Base-by-base conservation (phyloP, 306 rosid genomes). In the Cicer cuneatum region DNA sequence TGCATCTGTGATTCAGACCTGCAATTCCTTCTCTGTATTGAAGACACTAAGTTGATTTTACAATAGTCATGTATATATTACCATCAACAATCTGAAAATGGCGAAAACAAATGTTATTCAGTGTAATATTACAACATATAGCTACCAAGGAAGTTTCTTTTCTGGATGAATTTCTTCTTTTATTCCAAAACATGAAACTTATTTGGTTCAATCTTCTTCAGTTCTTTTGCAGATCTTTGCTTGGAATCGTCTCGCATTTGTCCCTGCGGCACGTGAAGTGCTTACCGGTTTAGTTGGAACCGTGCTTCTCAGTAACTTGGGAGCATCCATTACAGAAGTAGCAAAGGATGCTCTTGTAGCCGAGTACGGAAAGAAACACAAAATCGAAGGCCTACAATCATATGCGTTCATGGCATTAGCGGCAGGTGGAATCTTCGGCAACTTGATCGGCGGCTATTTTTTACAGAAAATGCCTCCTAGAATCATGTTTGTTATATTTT, bases 291-390 rank as follows among this genome's bases (percentile, higher is more conserved):
- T 93, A 62, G 77, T 90, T 83, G 86, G 73, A 3, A 75, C 84
- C 59, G 88, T 85, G 68, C 94, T 93, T 79, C 87, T 93, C 63
- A 84, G 98, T 72, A 91, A 93, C 82, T 82, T 91, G 14, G 97
- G 98, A 72, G 98, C 97, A 53, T 93, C 98, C 11, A 72, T 93
- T 51, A 82, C 94, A 19, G 97, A 93, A 83, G 97, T 93, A 5
- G 93, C 96, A 41, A 89, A 91, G 69, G 98, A 93, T 85, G 98
- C 97, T 70, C 94, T 93, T 77, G 87, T 93, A 6, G 90, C 97
- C 38, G 98, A 93, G 62, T 91, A 88, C 53, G 98, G 97, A 33
- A 86, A 79, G 73, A 80, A 78, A 74, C 87, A 91, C 74, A 86
- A 82, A 74, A 80, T 88, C 6, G 79, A 83, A 14, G 91, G 97